Base-by-base conservation (phyloP, 345 rosid species). In the Cardiospermum halicacabum region DNA sequence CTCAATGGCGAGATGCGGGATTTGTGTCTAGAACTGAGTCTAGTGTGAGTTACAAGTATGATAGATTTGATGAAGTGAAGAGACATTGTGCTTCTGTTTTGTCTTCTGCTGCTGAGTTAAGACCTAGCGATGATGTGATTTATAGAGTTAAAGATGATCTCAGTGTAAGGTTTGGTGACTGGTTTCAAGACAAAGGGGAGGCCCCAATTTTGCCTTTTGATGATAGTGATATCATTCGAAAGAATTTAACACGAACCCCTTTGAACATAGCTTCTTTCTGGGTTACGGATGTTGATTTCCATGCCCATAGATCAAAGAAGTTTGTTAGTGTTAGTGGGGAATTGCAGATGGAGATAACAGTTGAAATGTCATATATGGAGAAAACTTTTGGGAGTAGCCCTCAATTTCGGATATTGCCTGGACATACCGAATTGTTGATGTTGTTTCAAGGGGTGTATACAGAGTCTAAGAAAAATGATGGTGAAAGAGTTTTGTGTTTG, bases 141-240 rank as follows among this genome's bases (percentile, higher is more conserved):
- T 77, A 70, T 75, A 53, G 75, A 4, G 76, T 85, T 54, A 84
- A 71, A 72, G 84, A 80, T 31, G 82, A 66, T 16, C 72, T 87
- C 42, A 32, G 22, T 62, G 82, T 92, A 31, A 67, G 64, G 27
- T 69, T 84, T 76, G 96, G 98, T 54, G 92, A 89, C 74, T 92
- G 96, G 98, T 37, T 25, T 15, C 91, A 92, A 73, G 85, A 76
- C 30, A 42, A 54, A 0, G 89, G 85, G 18, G 69, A 75, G 65
- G 75, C 89, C 68, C 98, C 96, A 18, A 76, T 92, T 55, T 58
- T 92, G 69, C 98, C 98, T 0, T 87, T 82, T 70, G 76, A 84
- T 68, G 78, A 84, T 49, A 64, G 72, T 62, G 5, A 50, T 65
- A 18, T 53, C 72, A 0, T n/a, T n/a, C n/a, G n/a, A n/a, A 58